These are phyloP conservation scores for Colletotrichum brevisporum DNA, from an alignment of 2,329 filamentous ascomycete genomes.

Conservation along the genomic window DNA sequence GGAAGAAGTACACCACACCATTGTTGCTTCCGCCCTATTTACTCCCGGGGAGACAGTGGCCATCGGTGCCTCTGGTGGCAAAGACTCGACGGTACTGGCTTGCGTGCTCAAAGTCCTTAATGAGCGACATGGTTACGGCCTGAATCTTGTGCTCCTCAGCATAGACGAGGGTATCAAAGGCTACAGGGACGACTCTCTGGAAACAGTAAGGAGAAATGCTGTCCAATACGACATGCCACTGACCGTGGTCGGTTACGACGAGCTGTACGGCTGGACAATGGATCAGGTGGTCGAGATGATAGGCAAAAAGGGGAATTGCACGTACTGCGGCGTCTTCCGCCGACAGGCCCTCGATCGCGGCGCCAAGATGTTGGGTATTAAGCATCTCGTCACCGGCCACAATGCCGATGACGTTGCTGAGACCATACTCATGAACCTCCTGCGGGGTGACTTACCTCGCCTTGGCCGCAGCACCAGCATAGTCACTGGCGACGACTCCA, in stretches of 20 bases:
- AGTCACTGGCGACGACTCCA: constrained; percentile 81
- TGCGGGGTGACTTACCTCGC: constrained; percentile 90
- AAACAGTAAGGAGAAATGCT: constrained; percentile 96
- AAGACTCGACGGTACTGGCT: constrained; percentile 96
- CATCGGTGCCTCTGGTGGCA: constrained; percentile 96
- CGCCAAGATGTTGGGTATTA: constrained; percentile 87
- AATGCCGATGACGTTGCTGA: constrained; percentile 98
- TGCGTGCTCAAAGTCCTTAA: constrained; percentile 96
- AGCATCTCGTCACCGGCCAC: constrained; percentile 96
- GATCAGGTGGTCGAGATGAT: constrained; percentile 97
- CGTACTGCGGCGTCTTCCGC: constrained; percentile 97
- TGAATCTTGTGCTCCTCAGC: constrained; percentile 88
- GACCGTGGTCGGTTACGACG: constrained; percentile 92
- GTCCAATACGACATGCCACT: constrained; percentile 91
- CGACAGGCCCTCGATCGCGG: constrained; percentile 94
- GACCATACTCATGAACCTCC: constrained; percentile 96
- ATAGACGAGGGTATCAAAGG: constrained; percentile 98
- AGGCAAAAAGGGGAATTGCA: constrained; percentile 98
- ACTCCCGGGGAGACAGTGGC: constrained; percentile 86
- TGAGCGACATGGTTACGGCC: constrained; percentile 86
- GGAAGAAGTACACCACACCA: constrained; percentile 93
- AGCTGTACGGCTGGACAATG: constrained; percentile 99
- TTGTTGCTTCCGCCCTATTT: constrained; percentile 86
- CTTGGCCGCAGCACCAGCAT: constrained; percentile 92
- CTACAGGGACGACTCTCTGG: constrained; percentile 94